A percentile compares a stretch with the other conserved stretches of the same genome.
Evolutionary conservation across 208 protist genomes (phyloP).

Genomic region (Acanthamoeba comandoni): DNA sequence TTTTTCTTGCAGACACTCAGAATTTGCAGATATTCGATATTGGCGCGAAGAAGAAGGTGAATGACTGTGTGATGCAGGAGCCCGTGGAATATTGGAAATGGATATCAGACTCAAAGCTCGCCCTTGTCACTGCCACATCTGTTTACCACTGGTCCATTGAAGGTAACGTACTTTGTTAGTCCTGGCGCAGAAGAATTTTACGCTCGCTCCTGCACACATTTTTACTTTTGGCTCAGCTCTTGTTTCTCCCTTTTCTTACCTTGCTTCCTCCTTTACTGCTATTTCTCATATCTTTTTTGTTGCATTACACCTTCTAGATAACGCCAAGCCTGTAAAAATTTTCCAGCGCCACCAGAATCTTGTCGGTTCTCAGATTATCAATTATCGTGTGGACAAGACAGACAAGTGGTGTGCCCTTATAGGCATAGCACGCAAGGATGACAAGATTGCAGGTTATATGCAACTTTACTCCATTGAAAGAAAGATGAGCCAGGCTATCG

Average conservation of each 20-base stretch:
- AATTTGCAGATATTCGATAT: slow-evolving; percentile 99
- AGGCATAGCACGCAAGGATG: slow-evolving; percentile 90
- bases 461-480: slow-evolving; percentile 98
- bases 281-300: slow-evolving; percentile 41
- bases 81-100: slow-evolving; percentile 97
- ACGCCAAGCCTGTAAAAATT: slow-evolving; percentile 94
- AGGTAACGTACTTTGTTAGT: too few relatives aligned
- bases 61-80: slow-evolving; percentile 93
- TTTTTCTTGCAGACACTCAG: slow-evolving; percentile 88
- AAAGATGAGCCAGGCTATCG: slow-evolving; percentile 93
- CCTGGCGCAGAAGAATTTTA: too few relatives aligned
- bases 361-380: slow-evolving; percentile 95
- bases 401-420: slow-evolving; percentile 97
- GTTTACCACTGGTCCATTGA: slow-evolving; percentile 98
- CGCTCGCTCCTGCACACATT: not conserved
- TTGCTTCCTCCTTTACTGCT: not conserved
- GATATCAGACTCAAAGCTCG: slow-evolving; percentile 94
- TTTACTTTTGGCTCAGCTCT: not conserved
- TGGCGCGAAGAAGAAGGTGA: slow-evolving; percentile 96
- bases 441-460: slow-evolving; percentile 93
- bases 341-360: slow-evolving; percentile 95
- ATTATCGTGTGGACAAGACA: slow-evolving; percentile 94
- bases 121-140: slow-evolving; percentile 94
- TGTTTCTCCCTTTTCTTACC: not conserved
- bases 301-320: slow-evolving; percentile 77